Evolutionary conservation across 148 eudicot genomes (phyloP), one percentile per base, ranked within the genome.

Genomic region (Spergularia bocconei): DNA sequence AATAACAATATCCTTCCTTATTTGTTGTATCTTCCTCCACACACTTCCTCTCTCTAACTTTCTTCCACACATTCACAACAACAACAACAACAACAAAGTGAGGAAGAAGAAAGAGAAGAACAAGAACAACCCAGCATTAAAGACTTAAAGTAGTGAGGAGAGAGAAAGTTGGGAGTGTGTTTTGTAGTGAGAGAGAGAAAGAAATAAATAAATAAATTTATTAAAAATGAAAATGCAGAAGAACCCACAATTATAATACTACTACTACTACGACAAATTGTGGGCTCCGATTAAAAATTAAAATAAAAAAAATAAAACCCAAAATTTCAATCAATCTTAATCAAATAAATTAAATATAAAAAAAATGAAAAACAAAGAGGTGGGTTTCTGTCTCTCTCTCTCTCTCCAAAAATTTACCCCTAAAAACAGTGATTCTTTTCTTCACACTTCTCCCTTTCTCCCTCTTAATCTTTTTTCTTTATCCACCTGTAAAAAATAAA

Each of bases 371-470:
- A 78, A 25, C 14, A 33, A 38, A 55, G 48, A 67, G 72, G 72
- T 76, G 63, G 73, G 81, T 73, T 19, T 65, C 73, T 71, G 52
- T 63, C 17, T 29, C 17, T 63, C 1, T 51, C 8, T 63, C 23
- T 20, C 23, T 21, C 7, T 11, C 48, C 4, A 44, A 44, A 44
- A 44, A 4, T 44, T 4, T 44, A 0, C 48, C 8, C 48, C 7
- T 25, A 29, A 29, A 70, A 76, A 66, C 41, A 70, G 63, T 55
- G 77, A 81, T 81, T 77, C 84, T 72, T 81, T 77, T n/a, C 80
- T 81, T 81, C 47, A 36, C 39, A 57, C 54, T 75, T 59, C 36
- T 50, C 20, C 71, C 48, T 9, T 44, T 44, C 48, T 44, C 48
- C 48, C 48, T 44, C 48, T 41, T 0, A 6, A 0, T 44, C 48